phyloP scores from a whole-genome alignment of 345 rosid species.

The Euphorbia tirucalli region DNA sequence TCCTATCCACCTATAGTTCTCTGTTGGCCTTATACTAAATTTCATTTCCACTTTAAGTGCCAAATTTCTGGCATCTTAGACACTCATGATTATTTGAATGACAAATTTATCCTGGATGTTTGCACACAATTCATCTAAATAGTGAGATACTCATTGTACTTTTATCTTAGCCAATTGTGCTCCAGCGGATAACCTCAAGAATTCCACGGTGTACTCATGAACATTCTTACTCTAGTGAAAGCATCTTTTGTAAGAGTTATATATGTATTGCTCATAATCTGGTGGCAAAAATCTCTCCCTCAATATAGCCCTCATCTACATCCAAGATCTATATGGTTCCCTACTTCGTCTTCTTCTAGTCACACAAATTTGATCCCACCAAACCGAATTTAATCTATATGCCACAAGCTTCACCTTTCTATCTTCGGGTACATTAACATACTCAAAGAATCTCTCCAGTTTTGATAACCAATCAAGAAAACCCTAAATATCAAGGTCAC shows the following conservation, averaged over 20 bases:
- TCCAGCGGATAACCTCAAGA: too few species aligned
- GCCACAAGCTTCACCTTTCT: not conserved
- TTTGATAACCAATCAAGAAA: not conserved
- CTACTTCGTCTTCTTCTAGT: not conserved
- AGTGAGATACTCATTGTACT: not conserved
- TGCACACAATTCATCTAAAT: not conserved
- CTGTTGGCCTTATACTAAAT: too few species aligned
- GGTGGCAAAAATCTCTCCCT: too few species aligned
- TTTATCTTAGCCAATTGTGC: too few species aligned
- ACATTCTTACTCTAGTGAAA: too few species aligned
- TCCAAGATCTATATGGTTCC: not conserved
- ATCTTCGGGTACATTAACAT: not conserved
- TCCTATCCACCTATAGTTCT: not conserved
- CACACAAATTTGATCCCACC: not conserved
- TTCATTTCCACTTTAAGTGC: not conserved
- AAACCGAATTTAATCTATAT: not conserved
- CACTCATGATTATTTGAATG: not conserved
- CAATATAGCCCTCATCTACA: not conserved
- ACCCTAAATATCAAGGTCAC: too few species aligned
- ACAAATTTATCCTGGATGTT: not conserved
- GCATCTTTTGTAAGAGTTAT: too few species aligned
- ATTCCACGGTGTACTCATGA: too few species aligned
- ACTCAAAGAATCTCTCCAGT: not conserved
- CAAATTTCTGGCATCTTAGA: not conserved
- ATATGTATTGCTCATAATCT: too few species aligned